phyloP scores from a whole-genome alignment of 352 stramenopile genomes.

The Elongisporangium undulatum region DNA sequence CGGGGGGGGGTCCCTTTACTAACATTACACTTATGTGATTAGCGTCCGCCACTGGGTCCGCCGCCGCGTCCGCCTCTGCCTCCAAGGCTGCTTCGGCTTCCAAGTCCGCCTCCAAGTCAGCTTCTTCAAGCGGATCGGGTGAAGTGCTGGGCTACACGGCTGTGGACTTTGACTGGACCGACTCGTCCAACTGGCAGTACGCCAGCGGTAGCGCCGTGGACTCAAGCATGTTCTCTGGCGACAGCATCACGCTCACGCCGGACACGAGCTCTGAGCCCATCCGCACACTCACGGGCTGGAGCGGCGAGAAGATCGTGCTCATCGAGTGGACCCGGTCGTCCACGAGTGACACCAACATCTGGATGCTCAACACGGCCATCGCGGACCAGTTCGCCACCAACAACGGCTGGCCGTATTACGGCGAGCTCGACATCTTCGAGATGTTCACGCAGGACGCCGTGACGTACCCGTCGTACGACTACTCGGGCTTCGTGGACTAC shows the following conservation, averaged over 20 bases:
- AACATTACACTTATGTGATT: neutral
- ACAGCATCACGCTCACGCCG: conserved; percentile 49
- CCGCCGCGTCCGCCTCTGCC: conserved; percentile 10
- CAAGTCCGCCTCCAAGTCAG: conserved; percentile 12
- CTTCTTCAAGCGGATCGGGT: conserved; percentile 16
- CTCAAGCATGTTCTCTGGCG: conserved; percentile 37
- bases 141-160: conserved; percentile 37
- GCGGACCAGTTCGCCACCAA: conserved; percentile 43
- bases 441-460: conserved; percentile 73
- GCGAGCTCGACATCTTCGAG: conserved; percentile 78
- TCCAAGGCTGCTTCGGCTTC: conserved; percentile 11
- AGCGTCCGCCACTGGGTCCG: conserved; percentile 8
- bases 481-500: conserved; percentile 32
- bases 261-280: conserved; percentile 53
- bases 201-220: conserved; percentile 27
- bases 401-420: conserved; percentile 72
- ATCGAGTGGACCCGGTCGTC: conserved; percentile 64
- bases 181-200: conserved; percentile 62
- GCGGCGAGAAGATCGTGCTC: conserved; percentile 65
- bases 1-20: no score
- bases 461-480: conserved; percentile 39
- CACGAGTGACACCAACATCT: conserved; percentile 78
- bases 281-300: conserved; percentile 55
- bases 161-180: conserved; percentile 66
- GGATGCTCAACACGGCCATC: conserved; percentile 82